These are phyloP conservation scores for Annona squamosa DNA, from an alignment of 164 flowering plant genomes.

Conservation along the genomic window DNA sequence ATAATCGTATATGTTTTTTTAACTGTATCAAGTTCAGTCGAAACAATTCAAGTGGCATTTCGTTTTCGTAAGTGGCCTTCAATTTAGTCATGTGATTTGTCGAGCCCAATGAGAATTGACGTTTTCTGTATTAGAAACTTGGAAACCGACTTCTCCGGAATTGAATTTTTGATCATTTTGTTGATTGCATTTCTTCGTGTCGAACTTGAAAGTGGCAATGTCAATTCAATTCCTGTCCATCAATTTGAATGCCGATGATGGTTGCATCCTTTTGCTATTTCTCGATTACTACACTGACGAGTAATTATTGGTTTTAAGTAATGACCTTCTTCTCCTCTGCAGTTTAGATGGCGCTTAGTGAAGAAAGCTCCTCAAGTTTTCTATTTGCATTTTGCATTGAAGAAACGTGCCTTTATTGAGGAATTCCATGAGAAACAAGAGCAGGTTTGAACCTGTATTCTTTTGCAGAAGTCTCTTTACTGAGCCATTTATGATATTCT, in stretches of 20 bases:
- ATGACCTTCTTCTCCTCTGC: neutral
- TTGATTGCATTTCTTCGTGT: neutral
- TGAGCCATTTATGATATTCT: neutral
- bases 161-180: neutral
- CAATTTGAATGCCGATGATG: neutral
- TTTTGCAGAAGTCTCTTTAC: neutral
- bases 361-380: constrained; percentile 95
- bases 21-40: neutral
- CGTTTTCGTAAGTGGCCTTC: neutral
- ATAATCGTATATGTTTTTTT: too few species aligned
- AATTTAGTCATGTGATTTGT: neutral
- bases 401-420: constrained; percentile 85
- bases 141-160: neutral
- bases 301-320: neutral
- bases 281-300: neutral
- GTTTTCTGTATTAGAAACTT: neutral
- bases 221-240: neutral
- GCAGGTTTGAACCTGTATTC: constrained; percentile 43
- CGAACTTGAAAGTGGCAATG: neutral
- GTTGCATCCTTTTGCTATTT: neutral
- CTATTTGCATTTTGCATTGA: constrained; percentile 81
- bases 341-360: constrained; percentile 88
- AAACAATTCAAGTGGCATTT: neutral
- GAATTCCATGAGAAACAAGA: constrained; percentile 97
- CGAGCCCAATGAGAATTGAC: too few species aligned